Base-by-base conservation (phyloP, 345 rosid genomes). In the Salix purpurea region DNA sequence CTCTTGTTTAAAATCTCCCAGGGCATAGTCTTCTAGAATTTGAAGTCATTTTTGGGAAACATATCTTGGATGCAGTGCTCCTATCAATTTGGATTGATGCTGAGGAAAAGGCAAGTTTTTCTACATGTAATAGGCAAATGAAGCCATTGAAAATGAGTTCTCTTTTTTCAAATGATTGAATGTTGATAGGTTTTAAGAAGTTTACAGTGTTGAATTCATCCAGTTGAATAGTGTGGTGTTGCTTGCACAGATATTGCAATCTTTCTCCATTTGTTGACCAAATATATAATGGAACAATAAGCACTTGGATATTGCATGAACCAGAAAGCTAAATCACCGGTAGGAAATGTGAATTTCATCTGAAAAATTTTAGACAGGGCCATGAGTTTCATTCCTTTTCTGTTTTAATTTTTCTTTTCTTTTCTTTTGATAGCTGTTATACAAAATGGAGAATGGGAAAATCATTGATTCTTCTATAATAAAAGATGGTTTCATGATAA, bases 401-500 rank as follows among this genome's bases (percentile, higher is more conserved):
- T 60, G 1, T 34, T 40, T 50, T 56, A 21, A 4, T 79, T 13
- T 46, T 12, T 79, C 5, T 74, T 24, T 21, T 62, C 28, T 1
- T 18, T 61, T 56, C 70, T 36, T 71, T 28, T 36, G 61, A 56
- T 42, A 65, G 6, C 32, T 24, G 6, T 56, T 34, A 14, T 13
- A 18, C 24, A 30, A 67, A 56, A 84, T 88, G 89, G 91, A 84
- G 72, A 67, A 81, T 36, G 77, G 74, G 76, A 77, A 42, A 77
- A 85, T 79, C 80, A 75, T 85, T 82, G 72, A 83, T n/a, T 65
- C 68, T 58, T 61, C 65, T 75, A 86, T 62, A 75, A 52, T 48
- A 19, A 36, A 66, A 48, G 65, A 58, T 42, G 64, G 67, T 77
- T 78, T 82, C 56, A 52, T 73, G 46, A 78, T 83, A 68, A 84